phyloP scores from a whole-genome alignment of 306 rosid genomes.

The Lathyrus aphaca region DNA sequence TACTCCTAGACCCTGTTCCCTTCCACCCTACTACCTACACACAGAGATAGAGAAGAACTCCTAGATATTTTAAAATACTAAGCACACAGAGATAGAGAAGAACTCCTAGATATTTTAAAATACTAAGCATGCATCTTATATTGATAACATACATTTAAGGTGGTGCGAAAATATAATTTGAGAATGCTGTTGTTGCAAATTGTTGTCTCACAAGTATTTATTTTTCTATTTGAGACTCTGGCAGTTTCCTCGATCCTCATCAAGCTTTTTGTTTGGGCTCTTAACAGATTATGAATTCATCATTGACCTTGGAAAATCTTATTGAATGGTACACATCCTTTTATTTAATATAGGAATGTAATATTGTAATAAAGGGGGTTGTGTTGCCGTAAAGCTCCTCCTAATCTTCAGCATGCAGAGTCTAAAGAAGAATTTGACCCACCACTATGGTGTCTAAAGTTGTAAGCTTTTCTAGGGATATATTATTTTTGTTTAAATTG shows the following conservation, averaged over 20 bases:
- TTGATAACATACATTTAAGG: constrained; percentile 9
- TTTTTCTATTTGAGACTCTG: background rate
- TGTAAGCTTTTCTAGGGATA: constrained; percentile 3
- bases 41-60: constrained; percentile 1
- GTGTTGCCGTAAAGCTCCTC: constrained; percentile 11
- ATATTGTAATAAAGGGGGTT: constrained; percentile 6
- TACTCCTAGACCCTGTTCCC: background rate
- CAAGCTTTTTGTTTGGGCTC: background rate
- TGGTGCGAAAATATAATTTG: constrained; percentile 10
- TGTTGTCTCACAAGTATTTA: background rate
- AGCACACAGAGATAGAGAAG: constrained; percentile 5
- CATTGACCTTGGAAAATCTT: constrained; percentile 16
- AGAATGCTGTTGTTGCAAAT: constrained; percentile 15
- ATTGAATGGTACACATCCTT: background rate
- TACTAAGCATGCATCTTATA: constrained; percentile 18
- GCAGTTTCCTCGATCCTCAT: constrained; percentile 12
- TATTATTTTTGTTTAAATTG: constrained; percentile 16
- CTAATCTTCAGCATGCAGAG: background rate
- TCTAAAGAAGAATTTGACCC: constrained; percentile 14
- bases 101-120: constrained; percentile 1
- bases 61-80: background rate
- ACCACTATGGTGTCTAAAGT: background rate
- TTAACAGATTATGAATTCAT: constrained; percentile 5
- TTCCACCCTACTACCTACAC: background rate
- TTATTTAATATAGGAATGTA: constrained; percentile 13